Percentiles rank a stretch among this genome's conserved stretches.
These are phyloP conservation scores for Pestalotiopsis sp. DNA, from an alignment of 2,329 filamentous ascomycete species.

Conservation along the genomic window DNA sequence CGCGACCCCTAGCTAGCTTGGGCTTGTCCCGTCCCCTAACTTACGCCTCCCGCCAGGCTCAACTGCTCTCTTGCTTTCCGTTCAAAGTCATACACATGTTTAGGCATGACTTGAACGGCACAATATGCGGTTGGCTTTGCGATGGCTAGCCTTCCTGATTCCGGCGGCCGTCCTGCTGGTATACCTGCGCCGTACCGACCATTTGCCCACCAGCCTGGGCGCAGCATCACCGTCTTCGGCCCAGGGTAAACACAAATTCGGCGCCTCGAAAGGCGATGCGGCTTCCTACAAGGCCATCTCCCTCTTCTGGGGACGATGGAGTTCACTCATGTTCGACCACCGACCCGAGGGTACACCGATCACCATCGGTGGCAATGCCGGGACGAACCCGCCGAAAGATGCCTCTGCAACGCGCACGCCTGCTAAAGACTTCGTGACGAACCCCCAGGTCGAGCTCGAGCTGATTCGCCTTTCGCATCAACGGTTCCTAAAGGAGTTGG, in stretches of 20 bases:
- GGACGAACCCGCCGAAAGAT: neutral
- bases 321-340: slow-evolving; percentile 8
- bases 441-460: slow-evolving; percentile 1
- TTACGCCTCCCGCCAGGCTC: no score
- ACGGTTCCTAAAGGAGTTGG: slow-evolving; percentile 2
- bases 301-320: slow-evolving; percentile 15
- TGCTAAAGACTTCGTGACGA: slow-evolving; percentile 7
- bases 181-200: neutral
- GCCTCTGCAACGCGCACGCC: neutral
- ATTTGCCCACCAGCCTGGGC: neutral
- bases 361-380: neutral
- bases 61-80: no score
- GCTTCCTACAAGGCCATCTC: neutral
- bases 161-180: neutral
- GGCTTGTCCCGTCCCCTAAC: no score
- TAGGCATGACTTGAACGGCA: slow-evolving; percentile 10
- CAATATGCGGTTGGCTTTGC: slow-evolving; percentile 13
- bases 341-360: slow-evolving; percentile 1
- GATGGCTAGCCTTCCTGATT: slow-evolving; percentile 14
- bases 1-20: neutral
- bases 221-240: neutral
- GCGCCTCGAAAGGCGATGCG: neutral
- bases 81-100: neutral
- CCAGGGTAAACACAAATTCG: neutral
- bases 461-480: neutral